Conservation (phyloP, 1,284 basidiomycete genomes). For the Fistulinella cinereoalba region DNA sequence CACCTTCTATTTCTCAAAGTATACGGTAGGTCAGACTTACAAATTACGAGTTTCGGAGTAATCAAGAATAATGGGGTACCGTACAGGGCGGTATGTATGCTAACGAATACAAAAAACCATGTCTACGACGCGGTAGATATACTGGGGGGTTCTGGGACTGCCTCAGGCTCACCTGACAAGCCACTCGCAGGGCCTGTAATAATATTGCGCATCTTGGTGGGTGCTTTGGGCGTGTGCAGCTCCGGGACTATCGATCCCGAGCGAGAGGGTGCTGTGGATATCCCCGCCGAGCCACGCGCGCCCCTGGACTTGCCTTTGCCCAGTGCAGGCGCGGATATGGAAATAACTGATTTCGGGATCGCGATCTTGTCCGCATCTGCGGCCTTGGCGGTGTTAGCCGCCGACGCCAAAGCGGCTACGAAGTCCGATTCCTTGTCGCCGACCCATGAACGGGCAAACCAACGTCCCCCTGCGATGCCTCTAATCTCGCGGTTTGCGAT, state of each 20-base stretch:
- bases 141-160: conserved; percentile 17
- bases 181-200: conserved; percentile 41
- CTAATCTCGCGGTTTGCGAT: conserved; percentile 69
- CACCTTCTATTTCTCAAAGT: too few relatives aligned
- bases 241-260: conserved; percentile 49
- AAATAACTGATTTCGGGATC: conserved; percentile 33
- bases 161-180: conserved; percentile 45
- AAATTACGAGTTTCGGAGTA: not conserved
- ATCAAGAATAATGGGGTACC: conserved; percentile 4
- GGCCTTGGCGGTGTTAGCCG: conserved; percentile 27
- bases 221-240: conserved; percentile 41
- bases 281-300: conserved; percentile 34
- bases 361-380: conserved; percentile 34
- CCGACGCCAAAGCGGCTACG: conserved; percentile 32
- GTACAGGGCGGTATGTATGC: not conserved
- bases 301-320: conserved; percentile 42
- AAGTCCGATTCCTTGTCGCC: conserved; percentile 75
- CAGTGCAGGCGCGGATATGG: conserved; percentile 40
- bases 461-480: conserved; percentile 75
- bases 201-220: conserved; percentile 58
- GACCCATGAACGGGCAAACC: conserved; percentile 73
- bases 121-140: conserved; percentile 21
- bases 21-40: too few relatives aligned
- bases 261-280: conserved; percentile 52
- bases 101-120: conserved; percentile 1